Conservation (phyloP, 164 flowering plant genomes). For the Stephania yunnanensis region DNA sequence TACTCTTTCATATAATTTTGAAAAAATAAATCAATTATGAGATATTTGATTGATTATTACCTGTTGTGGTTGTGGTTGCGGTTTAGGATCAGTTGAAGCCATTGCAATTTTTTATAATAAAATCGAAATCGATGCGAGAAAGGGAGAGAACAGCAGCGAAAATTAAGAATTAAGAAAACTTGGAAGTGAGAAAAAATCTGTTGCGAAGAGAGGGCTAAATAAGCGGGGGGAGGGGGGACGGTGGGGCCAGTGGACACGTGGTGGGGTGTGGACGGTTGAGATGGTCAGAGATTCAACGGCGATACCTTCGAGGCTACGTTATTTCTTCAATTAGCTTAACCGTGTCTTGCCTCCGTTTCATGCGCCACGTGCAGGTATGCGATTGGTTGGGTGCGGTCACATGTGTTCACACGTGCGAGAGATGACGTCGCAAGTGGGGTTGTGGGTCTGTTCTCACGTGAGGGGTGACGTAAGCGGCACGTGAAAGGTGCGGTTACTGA, state of each 20-base stretch:
- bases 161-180: no score
- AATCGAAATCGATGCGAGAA: background rate
- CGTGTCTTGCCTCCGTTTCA: no score
- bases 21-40: no score
- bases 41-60: constrained; percentile 11
- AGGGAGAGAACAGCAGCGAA: no score
- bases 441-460: no score
- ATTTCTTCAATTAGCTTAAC: background rate
- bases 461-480: no score
- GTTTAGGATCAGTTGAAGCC: constrained; percentile 24
- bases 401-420: background rate
- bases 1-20: no score
- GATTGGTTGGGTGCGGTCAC: background rate
- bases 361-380: background rate
- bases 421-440: no score
- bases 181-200: background rate
- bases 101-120: background rate
- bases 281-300: background rate
- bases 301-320: constrained; percentile 5
- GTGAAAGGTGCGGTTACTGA: no score
- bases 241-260: background rate
- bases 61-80: constrained; percentile 16
- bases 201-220: background rate
- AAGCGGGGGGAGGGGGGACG: background rate
- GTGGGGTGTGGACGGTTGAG: background rate